These are phyloP conservation scores for Fusarium torreyae DNA, from an alignment of 2,329 filamentous ascomycete species.

Conservation along the genomic window DNA sequence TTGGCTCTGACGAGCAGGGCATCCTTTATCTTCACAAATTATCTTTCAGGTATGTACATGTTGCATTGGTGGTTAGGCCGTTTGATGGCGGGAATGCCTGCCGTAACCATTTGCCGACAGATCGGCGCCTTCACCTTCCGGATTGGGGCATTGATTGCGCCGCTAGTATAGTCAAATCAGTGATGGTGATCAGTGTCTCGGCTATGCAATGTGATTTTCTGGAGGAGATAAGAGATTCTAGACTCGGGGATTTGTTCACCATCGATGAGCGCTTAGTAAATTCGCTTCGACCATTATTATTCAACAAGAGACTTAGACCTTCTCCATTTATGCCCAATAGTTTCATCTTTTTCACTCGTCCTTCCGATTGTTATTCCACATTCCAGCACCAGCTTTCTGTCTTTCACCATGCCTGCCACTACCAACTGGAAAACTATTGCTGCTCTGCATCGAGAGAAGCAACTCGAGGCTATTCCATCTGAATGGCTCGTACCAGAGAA, in stretches of 20 bases:
- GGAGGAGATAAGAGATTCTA: constrained; percentile 8
- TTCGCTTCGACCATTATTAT: background rate
- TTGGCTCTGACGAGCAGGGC: background rate
- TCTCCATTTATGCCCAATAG: background rate
- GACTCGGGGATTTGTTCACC: background rate
- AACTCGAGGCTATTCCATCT: constrained; percentile 29
- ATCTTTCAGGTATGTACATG: background rate
- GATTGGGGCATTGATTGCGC: constrained; percentile 1
- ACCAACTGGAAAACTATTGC: constrained; percentile 40
- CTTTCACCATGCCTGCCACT: constrained; percentile 34
- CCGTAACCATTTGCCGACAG: background rate
- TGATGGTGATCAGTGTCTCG: background rate
- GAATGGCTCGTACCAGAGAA: constrained; percentile 31
- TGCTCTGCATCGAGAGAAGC: constrained; percentile 39
- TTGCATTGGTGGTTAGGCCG: too few relatives aligned
- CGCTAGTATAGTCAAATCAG: background rate
- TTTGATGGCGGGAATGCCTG: background rate
- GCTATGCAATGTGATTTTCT: background rate
- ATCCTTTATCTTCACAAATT: constrained; percentile 26
- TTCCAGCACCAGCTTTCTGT: too few relatives aligned
- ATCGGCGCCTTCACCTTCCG: background rate
- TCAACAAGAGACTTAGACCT: background rate
- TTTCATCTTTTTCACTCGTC: background rate
- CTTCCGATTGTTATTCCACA: background rate
- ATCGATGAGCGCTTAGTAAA: background rate